Evolutionary conservation across 2,329 filamentous ascomycete species (phyloP), one percentile per base, ranked within the genome.

Genomic region (Colletotrichum sp.): DNA sequence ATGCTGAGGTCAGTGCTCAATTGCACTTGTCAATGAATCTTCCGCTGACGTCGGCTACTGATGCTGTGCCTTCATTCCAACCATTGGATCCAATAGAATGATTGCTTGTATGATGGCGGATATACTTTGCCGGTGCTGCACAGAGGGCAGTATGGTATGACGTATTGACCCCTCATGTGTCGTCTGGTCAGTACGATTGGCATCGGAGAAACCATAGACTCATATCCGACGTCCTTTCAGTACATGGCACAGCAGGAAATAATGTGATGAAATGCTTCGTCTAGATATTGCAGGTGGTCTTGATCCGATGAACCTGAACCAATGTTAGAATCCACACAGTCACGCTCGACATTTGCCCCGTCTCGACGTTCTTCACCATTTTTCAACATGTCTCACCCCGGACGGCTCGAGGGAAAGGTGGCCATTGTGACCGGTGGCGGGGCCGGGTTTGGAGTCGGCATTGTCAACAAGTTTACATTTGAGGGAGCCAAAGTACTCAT

Each of bases 41-140:
- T 21, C 12, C n/a, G n/a, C 44, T 52, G n/a, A 52, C n/a, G 44
- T 52, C 10, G n/a, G 12, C n/a, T 24, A 52, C 44, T 52, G 44
- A 52, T 52, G 44, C 12, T 24, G 44, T 52, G 12, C n/a, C 44
- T 18, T 4, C 44, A 52, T 52, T 8, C n/a, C 44, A 52, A 52
- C 44, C 44, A 52, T 2, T 5, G n/a, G n/a, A 52, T 13, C 44
- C n/a, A 52, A 52, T 52, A 52, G 12, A 52, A 52, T 24, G 10
- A 52, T 21, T 52, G 44, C n/a, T 21, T 52, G n/a, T 13, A 13
- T 8, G 0, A 52, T 21, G 3, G 44, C n/a, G 44, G 44, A 21
- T 52, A 52, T 52, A 13, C 44, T 52, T 21, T 52, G 44, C 44
- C 44, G 44, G 44, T 52, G 44, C n/a, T 52, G 44, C 44, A 52